Conservation (phyloP, 331 rosid genomes). For the Acacia pycnantha region DNA sequence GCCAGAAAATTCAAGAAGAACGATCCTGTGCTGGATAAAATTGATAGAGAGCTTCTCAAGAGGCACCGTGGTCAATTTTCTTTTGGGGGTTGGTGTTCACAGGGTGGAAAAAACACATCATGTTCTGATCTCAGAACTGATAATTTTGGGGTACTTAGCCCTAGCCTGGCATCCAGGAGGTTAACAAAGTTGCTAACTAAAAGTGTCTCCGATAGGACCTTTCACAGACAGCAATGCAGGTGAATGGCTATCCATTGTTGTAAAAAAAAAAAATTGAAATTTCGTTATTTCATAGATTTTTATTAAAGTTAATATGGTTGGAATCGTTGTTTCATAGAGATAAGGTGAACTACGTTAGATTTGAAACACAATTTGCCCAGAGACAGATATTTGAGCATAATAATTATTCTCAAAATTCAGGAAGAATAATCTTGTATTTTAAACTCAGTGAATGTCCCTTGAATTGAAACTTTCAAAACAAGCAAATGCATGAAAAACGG, state of each 20-base stretch:
- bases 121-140: constrained; percentile 53
- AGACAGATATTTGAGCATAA: background rate
- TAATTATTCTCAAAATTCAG: background rate
- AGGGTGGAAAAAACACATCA: constrained; percentile 27
- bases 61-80: constrained; percentile 49
- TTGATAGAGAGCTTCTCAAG: constrained; percentile 72
- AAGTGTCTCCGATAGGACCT: constrained; percentile 40
- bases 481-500: background rate
- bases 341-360: background rate
- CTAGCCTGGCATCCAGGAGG: constrained; percentile 73
- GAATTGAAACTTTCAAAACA: background rate
- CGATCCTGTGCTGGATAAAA: constrained; percentile 57
- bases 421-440: background rate
- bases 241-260: constrained; percentile 28
- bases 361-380: background rate
- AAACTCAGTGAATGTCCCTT: background rate
- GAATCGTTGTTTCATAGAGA: background rate
- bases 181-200: constrained; percentile 50
- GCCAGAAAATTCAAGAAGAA: constrained; percentile 82
- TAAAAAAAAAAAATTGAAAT: background rate
- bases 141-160: constrained; percentile 59
- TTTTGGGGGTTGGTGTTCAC: constrained; percentile 78
- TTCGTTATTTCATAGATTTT: background rate
- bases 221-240: constrained; percentile 63
- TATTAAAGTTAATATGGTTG: background rate